Base-by-base conservation (phyloP, 2,329 filamentous ascomycete species). In the Fusarium paranaense region DNA sequence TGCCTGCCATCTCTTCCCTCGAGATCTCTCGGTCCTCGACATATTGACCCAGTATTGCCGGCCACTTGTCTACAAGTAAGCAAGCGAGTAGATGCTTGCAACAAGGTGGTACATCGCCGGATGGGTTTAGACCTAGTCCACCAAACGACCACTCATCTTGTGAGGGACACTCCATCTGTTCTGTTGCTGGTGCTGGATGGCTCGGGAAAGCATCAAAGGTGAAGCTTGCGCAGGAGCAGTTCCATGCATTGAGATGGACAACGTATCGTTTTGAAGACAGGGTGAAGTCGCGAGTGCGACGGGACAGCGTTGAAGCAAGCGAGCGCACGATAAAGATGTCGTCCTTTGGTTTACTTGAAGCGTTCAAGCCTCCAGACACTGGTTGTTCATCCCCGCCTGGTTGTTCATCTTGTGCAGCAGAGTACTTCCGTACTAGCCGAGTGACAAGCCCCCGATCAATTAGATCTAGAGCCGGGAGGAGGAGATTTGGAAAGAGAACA, bases 71-170 rank as follows among this genome's bases (percentile, higher is more conserved):
- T 7, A 88, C 92, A 64, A 98, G 81, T 45, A 96, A 83, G 81
- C 94, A 97, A 2, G 96, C 96, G 18, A 98, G 88, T 6, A 98
- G 83, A 82, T 99, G 96, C 84, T 98, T 98, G 81, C 96, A 99
- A 64, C 83, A 94, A 76, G 90, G 88, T 69, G 88, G 89, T 67
- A 88, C 84, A 40, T 83, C 79, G 3, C 71, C 75, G 7, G 68
- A 47, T 2, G 82, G 80, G 65, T 86, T 84, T 4, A 83, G 58
- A 65, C 84, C 86, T 62, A 87, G 60, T 0, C 90, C 90, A 1
- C 90, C 90, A 75, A 90, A 90, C 32, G 78, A 68, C 80, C 83
- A 83, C 72, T 47, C 64, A 25, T 69, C 33, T 42, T 20, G 6
- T 18, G 61, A 37, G 5, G 20, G 32, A 40, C 27, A 50, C n/a